Evolutionary conservation across 2,329 filamentous ascomycete species (phyloP), one percentile per base, ranked within the genome.

Genomic region (Graphiopsis chlorocephala): DNA sequence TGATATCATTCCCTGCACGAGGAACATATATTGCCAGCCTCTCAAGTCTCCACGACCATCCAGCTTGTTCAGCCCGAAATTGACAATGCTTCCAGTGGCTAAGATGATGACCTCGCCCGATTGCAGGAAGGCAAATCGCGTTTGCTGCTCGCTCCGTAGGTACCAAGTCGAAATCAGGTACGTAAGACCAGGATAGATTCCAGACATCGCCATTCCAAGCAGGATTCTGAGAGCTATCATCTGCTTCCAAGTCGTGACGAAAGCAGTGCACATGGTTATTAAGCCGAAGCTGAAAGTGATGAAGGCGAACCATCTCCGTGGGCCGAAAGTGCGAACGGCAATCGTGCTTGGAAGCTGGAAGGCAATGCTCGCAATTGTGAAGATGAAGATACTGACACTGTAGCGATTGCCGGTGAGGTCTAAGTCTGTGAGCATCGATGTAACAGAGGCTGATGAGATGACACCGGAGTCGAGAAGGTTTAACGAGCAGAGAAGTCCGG

Each of bases 371-470:
- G 88, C 82, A 63, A 91, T 83, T 11, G 88, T 90, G 76, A 91
- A 90, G 73, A 91, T 89, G 78, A 91, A 89, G 64, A 92, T 91
- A 25, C 87, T 84, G 4, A 91, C 84, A 1, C 86, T 89, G 69
- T 89, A 91, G 45, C 88, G 82, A 68, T 88, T 86, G 25, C 88
- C 88, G 11, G 85, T 82, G 14, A 91, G 79, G 17, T 83, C 82
- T 48, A 91, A 79, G 71, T 91, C 88, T 12, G 78, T 72, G 55
- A 87, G 81, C 85, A 91, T 89, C 28, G 83, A 87, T 0, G 89
- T 91, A 11, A 91, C 88, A 1, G 87, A 87, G 0, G 88, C 89
- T 7, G 85, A 88, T 1, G 86, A 88, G 64, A 91, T 87, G 69
- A 91, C 88, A 47, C 88, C 88, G 57, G 84, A 86, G 77, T 91